These are phyloP conservation scores for Taphrina confusa DNA, from an alignment of 1,139 yeast species.

Conservation along the genomic window DNA sequence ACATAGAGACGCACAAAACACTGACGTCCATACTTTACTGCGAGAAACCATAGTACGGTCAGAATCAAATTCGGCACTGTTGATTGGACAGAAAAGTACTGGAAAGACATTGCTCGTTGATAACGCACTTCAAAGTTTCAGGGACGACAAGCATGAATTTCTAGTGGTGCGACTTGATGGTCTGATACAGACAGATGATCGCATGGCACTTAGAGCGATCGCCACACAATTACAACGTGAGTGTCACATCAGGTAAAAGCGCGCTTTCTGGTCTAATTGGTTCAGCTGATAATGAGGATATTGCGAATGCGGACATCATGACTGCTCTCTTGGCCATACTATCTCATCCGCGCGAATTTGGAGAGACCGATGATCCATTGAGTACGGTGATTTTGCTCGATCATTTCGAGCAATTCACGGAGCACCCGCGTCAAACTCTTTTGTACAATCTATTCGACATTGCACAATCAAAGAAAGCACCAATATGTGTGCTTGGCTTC, in stretches of 20 bases:
- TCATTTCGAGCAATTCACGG: slow-evolving; percentile 78
- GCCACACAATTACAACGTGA: slow-evolving; percentile 74
- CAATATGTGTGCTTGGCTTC: slow-evolving; percentile 79
- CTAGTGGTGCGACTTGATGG: slow-evolving; percentile 70
- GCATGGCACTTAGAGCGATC: slow-evolving; percentile 76
- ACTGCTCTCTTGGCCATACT: slow-evolving; percentile 53
- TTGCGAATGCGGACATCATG: slow-evolving; percentile 55
- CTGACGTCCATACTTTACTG: slow-evolving; percentile 48
- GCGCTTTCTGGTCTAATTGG: no score
- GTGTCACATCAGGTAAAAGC: no score
- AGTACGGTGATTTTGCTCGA: slow-evolving; percentile 66
- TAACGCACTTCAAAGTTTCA: slow-evolving; percentile 57
- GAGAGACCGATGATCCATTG: slow-evolving; percentile 53
- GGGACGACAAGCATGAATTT: slow-evolving; percentile 50
- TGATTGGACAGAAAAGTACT: slow-evolving; percentile 77
- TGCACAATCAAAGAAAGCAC: slow-evolving; percentile 67
- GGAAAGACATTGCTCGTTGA: slow-evolving; percentile 74
- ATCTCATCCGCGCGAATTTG: slow-evolving; percentile 45
- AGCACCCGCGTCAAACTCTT: slow-evolving; percentile 72
- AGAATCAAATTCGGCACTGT: slow-evolving; percentile 77
- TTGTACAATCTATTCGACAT: slow-evolving; percentile 85
- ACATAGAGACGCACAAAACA: slow-evolving; percentile 8
- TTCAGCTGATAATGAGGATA: slow-evolving; percentile 24
- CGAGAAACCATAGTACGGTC: slow-evolving; percentile 65
- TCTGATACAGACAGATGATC: slow-evolving; percentile 70